phyloP scores from a whole-genome alignment of 805 yeast genomes.

The Candida multigemmis region DNA sequence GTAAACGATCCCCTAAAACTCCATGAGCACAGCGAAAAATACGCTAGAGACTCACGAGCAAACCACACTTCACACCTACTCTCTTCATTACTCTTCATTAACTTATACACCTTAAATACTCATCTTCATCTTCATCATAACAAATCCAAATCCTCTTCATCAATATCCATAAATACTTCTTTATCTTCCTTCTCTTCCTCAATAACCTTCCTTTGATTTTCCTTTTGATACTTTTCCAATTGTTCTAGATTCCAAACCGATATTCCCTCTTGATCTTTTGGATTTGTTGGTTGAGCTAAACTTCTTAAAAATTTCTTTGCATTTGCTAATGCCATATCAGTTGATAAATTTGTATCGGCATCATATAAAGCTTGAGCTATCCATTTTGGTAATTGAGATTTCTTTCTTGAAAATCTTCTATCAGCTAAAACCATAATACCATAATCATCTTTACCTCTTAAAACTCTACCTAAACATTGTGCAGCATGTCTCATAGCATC shows the following conservation, averaged over 20 bases:
- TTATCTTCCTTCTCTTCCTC: slow-evolving; percentile 7
- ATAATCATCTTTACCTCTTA: slow-evolving; percentile 97
- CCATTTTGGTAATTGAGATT: slow-evolving; percentile 92
- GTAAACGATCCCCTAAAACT: too few species aligned
- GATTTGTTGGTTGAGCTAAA: slow-evolving; percentile 89
- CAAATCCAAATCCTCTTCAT: slow-evolving; percentile 36
- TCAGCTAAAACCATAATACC: slow-evolving; percentile 99
- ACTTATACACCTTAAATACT: too few species aligned
- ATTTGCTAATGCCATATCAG: slow-evolving; percentile 95
- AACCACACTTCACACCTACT: too few species aligned
- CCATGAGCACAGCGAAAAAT: too few species aligned
- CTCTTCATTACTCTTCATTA: too few species aligned
- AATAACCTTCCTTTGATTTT: slow-evolving; percentile 25
- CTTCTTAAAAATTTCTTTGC: slow-evolving; percentile 88
- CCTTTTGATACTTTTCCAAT: slow-evolving; percentile 47
- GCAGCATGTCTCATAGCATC: slow-evolving; percentile 99
- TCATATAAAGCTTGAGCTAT: slow-evolving; percentile 87
- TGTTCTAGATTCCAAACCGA: slow-evolving; percentile 86
- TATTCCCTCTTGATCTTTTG: slow-evolving; percentile 86
- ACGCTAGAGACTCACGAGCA: too few species aligned
- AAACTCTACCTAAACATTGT: slow-evolving; percentile 93
- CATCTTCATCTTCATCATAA: too few species aligned
- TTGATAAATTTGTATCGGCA: slow-evolving; percentile 84
- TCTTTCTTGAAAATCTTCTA: slow-evolving; percentile 79
- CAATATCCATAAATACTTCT: slow-evolving; percentile 36